phyloP scores from a whole-genome alignment of 345 rosid species.

The Salix dunnii region DNA sequence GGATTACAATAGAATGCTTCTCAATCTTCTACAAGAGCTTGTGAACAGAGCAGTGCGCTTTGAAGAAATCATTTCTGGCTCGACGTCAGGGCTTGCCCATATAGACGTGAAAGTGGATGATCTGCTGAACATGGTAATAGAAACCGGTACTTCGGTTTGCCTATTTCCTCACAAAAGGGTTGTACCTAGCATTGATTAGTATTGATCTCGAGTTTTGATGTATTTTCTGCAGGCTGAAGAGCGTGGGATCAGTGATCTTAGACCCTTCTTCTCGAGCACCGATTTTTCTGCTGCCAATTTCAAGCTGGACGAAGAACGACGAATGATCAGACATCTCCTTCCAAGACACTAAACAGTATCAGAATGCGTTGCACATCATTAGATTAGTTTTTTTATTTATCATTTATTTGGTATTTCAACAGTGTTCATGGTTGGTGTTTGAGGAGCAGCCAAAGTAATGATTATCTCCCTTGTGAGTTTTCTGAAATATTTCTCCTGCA shows the following conservation, averaged over 20 bases:
- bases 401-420: no score
- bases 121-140: conserved; percentile 63
- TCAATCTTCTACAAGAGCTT: conserved; percentile 73
- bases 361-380: no score
- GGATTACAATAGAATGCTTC: conserved; percentile 78
- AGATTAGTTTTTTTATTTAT: no score
- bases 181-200: not conserved
- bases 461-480: no score
- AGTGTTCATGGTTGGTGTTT: no score
- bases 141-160: not conserved
- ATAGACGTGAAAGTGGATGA: conserved; percentile 74
- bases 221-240: conserved; percentile 65
- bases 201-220: conserved; percentile 3
- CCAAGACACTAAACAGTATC: conserved; percentile 15
- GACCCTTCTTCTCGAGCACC: conserved; percentile 68
- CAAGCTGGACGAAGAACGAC: conserved; percentile 49
- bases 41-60: conserved; percentile 73
- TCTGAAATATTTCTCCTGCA: no score
- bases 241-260: conserved; percentile 69
- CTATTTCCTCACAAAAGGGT: not conserved
- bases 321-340: conserved; percentile 55
- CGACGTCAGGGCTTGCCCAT: conserved; percentile 51
- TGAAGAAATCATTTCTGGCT: conserved; percentile 79
- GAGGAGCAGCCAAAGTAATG: no score
- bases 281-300: conserved; percentile 70